Conservation (phyloP, 345 rosid species). For the Aurinia saxatilis region DNA sequence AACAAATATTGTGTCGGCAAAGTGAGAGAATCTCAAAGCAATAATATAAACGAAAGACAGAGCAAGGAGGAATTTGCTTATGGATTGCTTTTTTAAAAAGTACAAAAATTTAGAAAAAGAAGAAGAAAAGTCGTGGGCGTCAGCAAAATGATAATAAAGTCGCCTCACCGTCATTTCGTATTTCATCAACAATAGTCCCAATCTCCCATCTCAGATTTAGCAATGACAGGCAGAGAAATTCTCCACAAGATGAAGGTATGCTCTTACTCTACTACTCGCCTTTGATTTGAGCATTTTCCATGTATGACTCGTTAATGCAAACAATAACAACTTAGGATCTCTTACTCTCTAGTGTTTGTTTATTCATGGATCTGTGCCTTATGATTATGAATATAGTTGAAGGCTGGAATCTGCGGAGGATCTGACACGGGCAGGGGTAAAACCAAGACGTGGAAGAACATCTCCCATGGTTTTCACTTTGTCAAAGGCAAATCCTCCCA, state of each 20-base stretch:
- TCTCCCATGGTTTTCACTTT: conserved; percentile 61
- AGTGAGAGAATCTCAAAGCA: too few relatives aligned
- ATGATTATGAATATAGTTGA: too few relatives aligned
- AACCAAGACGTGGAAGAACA: conserved; percentile 50
- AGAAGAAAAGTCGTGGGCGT: conserved; percentile 6
- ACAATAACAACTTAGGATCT: too few relatives aligned
- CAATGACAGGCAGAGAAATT: conserved; percentile 58
- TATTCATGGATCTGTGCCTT: too few relatives aligned
- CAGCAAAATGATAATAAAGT: background rate
- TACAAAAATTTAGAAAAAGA: too few relatives aligned
- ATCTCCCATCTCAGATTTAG: background rate
- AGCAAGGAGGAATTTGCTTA: too few relatives aligned
- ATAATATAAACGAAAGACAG: too few relatives aligned
- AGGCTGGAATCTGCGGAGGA: conserved; percentile 49
- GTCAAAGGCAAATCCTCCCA: conserved; percentile 82
- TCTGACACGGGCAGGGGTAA: conserved; percentile 74
- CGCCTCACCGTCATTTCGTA: background rate
- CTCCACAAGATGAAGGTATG: conserved; percentile 72
- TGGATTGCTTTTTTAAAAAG: too few relatives aligned
- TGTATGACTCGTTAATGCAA: too few relatives aligned
- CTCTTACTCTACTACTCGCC: background rate
- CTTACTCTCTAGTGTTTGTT: too few relatives aligned
- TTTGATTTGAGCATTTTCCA: background rate
- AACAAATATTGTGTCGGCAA: too few relatives aligned
- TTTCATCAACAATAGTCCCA: background rate